These are phyloP conservation scores for Fusarium transvaalense DNA, from an alignment of 2,329 filamentous ascomycete species.

Conservation along the genomic window DNA sequence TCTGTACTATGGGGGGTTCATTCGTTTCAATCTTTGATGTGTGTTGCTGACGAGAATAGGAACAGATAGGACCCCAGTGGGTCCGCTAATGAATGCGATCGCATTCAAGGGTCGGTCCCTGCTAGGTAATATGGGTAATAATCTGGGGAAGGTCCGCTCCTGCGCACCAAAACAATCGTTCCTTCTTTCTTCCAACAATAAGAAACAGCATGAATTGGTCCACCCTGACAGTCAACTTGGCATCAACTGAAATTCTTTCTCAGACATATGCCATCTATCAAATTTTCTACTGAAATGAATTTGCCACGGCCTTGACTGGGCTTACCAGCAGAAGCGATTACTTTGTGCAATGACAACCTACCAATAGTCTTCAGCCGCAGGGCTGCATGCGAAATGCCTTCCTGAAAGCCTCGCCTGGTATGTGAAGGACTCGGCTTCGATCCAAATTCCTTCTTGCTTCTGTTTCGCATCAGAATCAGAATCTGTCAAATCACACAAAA, in stretches of 20 bases:
- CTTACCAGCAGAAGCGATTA: neutral
- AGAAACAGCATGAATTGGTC: neutral
- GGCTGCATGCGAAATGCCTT: neutral
- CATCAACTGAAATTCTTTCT: neutral
- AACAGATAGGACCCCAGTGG: neutral
- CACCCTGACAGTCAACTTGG: neutral
- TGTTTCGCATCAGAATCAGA: neutral
- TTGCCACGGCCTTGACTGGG: neutral
- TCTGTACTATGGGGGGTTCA: neutral
- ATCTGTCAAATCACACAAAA: neutral
- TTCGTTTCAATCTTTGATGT: neutral
- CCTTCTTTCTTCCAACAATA: neutral
- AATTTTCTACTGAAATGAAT: neutral
- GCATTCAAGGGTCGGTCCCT: conserved; percentile 24
- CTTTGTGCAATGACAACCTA: neutral
- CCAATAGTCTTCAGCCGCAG: neutral
- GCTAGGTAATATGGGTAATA: neutral
- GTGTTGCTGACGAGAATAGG: neutral
- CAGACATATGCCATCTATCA: too few relatives aligned
- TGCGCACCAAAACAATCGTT: neutral
- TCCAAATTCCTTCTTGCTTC: neutral
- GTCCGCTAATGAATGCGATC: conserved; percentile 33
- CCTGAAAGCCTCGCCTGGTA: neutral
- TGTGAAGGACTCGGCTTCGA: neutral
- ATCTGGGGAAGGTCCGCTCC: neutral